A percentile compares a stretch with the other conserved stretches of the same genome.
These are phyloP conservation scores for Alopecurus myosuroides DNA, from an alignment of 176 grass and related monocot species.

Conservation along the genomic window DNA sequence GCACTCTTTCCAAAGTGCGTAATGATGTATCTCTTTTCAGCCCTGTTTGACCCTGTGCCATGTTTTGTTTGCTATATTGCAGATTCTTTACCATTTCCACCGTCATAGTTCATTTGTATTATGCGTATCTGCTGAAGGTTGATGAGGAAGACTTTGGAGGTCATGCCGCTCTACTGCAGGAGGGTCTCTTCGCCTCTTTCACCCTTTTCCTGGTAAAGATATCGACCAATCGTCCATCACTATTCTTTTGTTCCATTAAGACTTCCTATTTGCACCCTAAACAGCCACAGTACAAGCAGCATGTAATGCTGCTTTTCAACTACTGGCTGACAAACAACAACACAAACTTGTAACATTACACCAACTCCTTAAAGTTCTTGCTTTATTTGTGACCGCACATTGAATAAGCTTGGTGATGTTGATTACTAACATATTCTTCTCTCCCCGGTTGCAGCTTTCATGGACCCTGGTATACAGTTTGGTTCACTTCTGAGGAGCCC, in stretches of 20 bases:
- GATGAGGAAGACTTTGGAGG: conserved; percentile 86
- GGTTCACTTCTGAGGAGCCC: neutral
- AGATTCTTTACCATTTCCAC: conserved; percentile 77
- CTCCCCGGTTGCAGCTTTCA: neutral
- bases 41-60: neutral
- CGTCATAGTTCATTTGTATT: conserved; percentile 66
- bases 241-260: neutral
- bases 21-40: neutral
- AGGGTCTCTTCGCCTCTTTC: neutral
- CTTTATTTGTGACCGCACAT: neutral
- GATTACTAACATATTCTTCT: neutral
- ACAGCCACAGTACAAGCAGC: neutral
- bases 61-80: neutral
- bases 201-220: conserved; percentile 1
- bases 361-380: neutral
- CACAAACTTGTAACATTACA: neutral
- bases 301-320: neutral
- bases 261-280: neutral
- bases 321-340: neutral
- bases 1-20: neutral
- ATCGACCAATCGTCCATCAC: too few species aligned
- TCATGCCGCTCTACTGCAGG: conserved; percentile 52
- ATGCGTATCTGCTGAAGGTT: conserved; percentile 60
- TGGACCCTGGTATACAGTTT: conserved; percentile 14
- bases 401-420: neutral